phyloP scores from a whole-genome alignment of 768 basidiomycete genomes.

The Tulasnella calospora region DNA sequence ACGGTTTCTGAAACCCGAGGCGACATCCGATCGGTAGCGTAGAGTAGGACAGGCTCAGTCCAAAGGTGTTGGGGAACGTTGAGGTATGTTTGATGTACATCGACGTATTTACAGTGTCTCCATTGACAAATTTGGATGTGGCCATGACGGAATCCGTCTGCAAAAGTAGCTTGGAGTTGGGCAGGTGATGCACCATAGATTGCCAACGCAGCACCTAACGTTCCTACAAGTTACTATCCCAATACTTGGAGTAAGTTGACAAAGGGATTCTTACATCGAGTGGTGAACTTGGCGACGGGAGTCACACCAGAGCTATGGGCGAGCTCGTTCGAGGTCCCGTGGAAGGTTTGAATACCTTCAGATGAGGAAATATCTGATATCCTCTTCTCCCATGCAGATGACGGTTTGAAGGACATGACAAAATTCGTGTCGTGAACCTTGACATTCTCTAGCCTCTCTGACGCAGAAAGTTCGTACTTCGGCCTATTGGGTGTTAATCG shows the following conservation, averaged over 20 bases:
- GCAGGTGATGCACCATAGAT: constrained; percentile 1
- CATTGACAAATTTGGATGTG: background rate
- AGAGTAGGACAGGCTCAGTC: background rate
- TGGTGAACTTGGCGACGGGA: background rate
- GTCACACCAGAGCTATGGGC: background rate
- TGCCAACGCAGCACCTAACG: background rate
- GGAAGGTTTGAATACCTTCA: background rate
- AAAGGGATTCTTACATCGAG: background rate
- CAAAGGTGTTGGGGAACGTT: background rate
- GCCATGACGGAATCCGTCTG: background rate
- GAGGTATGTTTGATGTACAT: constrained; percentile 4
- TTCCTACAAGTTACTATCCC: background rate
- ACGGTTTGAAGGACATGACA: background rate
- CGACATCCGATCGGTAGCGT: background rate
- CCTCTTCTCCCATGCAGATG: background rate
- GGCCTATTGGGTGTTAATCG: background rate
- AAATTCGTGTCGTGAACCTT: background rate
- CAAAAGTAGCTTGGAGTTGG: background rate
- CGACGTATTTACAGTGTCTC: background rate
- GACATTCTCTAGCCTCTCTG: background rate
- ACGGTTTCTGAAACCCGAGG: background rate
- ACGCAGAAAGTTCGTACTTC: background rate
- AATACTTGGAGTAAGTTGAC: background rate
- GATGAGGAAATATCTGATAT: background rate
- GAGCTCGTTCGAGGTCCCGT: background rate